Base-by-base conservation (phyloP, 2,329 filamentous ascomycete species). In the Stagonosporopsis chrysanthemi region DNA sequence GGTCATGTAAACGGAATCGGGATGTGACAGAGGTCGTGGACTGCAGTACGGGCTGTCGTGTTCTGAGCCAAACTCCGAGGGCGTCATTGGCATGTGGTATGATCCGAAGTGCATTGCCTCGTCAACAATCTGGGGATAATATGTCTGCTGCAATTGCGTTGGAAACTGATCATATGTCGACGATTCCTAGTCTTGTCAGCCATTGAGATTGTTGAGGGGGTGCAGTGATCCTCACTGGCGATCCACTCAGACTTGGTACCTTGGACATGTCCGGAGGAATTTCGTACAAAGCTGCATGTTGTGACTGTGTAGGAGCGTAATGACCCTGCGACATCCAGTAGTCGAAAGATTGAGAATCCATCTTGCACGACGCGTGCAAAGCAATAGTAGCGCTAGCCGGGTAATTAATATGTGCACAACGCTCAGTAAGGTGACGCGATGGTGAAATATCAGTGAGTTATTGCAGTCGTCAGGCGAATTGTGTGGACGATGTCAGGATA, bases 31-130 rank as follows among this genome's bases (percentile, higher is more conserved):
- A 26, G 70, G 69, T 7, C 67, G 67, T 15, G 75, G 75, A 64
- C 75, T 77, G 64, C 75, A 75, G 55, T 76, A 74, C 7, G 75
- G 72, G 45, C 67, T 73, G 43, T 76, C 75, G 56, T 77, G 74
- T 48, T 76, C 75, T 33, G 75, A 77, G 36, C 72, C 72, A 41
- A 77, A 76, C 39, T 78, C 75, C 6, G 72, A 73, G 11, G 75
- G 75, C 4, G 75, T 77, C 69, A 77, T 70, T 24, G 75, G 72
- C 39, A 76, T 62, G n/a, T 69, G 68, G 56, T 76, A 77, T 41
- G 65, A 63, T 39, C 65, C 64, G 48, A 73, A 75, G 14, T 65
- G 70, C 63, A 74, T 67, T 43, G 63, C 44, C 39, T 76, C 72
- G 53, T 71, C 72, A 56, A 66, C 60, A 33, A 75, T 68, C 24